phyloP scores from a whole-genome alignment of 306 rosid species.

The Trifolium fragiferum region DNA sequence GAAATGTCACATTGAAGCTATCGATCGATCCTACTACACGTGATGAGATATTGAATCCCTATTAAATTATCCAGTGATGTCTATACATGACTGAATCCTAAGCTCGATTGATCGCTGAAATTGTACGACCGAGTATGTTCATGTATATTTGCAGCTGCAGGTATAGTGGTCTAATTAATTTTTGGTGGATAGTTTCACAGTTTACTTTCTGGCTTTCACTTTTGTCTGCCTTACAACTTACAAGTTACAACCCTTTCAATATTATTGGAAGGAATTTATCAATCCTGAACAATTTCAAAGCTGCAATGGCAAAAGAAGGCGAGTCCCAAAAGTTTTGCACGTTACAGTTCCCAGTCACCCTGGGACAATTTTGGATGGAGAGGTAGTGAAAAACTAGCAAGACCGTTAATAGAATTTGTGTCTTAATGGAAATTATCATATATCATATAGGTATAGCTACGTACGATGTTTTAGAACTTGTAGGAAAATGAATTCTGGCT shows the following conservation, averaged over 20 bases:
- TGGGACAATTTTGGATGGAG: not conserved
- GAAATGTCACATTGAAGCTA: conserved; percentile 46
- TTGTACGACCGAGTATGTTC: conserved; percentile 13
- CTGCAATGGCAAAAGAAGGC: not conserved
- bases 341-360: conserved; percentile 4
- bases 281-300: conserved; percentile 24
- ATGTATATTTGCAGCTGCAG: conserved; percentile 42
- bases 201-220: conserved; percentile 7
- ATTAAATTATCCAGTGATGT: not conserved
- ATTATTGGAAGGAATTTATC: conserved; percentile 32
- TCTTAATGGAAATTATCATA: conserved; percentile 23
- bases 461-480: not conserved
- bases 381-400: conserved; percentile 12
- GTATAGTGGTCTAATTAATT: conserved; percentile 18
- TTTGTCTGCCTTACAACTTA: not conserved
- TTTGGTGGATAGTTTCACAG: conserved; percentile 26
- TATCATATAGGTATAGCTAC: not conserved
- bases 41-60: conserved; percentile 9
- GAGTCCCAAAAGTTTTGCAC: conserved; percentile 1
- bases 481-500: conserved; percentile 19
- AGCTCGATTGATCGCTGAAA: conserved; percentile 12
- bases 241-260: not conserved
- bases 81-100: conserved; percentile 3
- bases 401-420: conserved; percentile 24
- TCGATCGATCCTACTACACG: conserved; percentile 15